phyloP scores from a whole-genome alignment of 2,329 filamentous ascomycete species.

The Ophiosphaerella narmari region DNA sequence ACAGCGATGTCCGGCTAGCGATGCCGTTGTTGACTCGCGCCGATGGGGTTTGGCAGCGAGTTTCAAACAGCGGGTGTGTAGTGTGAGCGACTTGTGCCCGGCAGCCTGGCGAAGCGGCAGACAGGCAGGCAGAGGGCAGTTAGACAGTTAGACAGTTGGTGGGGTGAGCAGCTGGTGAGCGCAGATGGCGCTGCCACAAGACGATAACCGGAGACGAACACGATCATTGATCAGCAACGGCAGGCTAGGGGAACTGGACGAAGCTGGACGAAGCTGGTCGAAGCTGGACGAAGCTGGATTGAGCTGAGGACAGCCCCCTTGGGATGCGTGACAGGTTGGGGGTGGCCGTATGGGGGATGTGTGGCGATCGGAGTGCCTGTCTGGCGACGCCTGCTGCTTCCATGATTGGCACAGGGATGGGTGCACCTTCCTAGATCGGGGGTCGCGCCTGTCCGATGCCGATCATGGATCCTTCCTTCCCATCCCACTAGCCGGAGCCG shows the following conservation, averaged over 20 bases:
- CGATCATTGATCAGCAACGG: too few species aligned
- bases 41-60: conserved; percentile 3
- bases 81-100: too few species aligned
- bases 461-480: conserved; percentile 6
- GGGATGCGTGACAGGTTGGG: not conserved
- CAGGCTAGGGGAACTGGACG: too few species aligned
- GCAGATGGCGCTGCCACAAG: not conserved
- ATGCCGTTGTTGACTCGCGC: conserved; percentile 18
- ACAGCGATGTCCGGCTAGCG: too few species aligned
- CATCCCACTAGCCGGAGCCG: conserved; percentile 36
- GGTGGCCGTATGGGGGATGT: conserved; percentile 30
- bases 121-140: too few species aligned
- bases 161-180: not conserved
- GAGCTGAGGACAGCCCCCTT: not conserved
- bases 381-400: conserved; percentile 19
- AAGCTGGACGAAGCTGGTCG: not conserved
- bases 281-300: not conserved
- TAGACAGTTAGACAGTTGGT: too few species aligned
- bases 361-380: not conserved
- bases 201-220: too few species aligned
- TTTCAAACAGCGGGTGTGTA: conserved; percentile 27
- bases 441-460: conserved; percentile 23
- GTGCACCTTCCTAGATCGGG: conserved; percentile 23
- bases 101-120: too few species aligned
- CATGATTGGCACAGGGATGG: conserved; percentile 40